Conservation (phyloP, 495 filamentous ascomycete genomes). For the Penicillium daleae region DNA sequence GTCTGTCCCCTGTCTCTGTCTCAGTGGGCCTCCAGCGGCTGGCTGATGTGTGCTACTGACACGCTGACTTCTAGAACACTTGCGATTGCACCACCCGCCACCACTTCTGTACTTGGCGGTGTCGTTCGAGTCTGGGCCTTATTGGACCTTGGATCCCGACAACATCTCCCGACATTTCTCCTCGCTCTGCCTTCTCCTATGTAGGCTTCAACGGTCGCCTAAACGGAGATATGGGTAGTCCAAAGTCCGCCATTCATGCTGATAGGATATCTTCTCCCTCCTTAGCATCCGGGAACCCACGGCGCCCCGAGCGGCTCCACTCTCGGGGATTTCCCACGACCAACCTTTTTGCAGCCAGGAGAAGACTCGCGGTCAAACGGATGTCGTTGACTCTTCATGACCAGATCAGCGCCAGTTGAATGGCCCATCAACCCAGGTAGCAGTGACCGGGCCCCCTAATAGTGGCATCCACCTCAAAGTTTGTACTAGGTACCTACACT, state of each 20-base stretch:
- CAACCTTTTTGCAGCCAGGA: conserved; percentile 11
- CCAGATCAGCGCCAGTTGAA: not conserved
- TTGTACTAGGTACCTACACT: not conserved
- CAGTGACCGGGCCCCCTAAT: not conserved
- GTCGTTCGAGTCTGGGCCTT: conserved; percentile 2
- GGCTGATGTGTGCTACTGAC: not conserved
- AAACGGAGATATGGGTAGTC: not conserved
- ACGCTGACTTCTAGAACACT: conserved; percentile 9
- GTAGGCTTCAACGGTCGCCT: not conserved
- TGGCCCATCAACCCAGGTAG: conserved; percentile 4
- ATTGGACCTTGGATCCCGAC: not conserved
- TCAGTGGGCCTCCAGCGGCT: not conserved
- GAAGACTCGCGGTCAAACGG: conserved; percentile 18
- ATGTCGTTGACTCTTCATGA: conserved; percentile 2
- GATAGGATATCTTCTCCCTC: conserved; percentile 5
- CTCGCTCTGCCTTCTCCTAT: not conserved
- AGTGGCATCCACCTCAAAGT: not conserved
- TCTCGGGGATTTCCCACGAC: conserved; percentile 20
- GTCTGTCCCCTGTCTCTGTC: not conserved
- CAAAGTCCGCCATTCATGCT: not conserved
- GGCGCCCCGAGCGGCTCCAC: conserved; percentile 17
- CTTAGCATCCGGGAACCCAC: conserved; percentile 1
- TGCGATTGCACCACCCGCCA: not conserved
- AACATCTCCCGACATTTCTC: not conserved
- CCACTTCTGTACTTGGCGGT: not conserved